Evolutionary conservation across 2,329 filamentous ascomycete genomes (phyloP).

Genomic region (Calycina herbarum): DNA sequence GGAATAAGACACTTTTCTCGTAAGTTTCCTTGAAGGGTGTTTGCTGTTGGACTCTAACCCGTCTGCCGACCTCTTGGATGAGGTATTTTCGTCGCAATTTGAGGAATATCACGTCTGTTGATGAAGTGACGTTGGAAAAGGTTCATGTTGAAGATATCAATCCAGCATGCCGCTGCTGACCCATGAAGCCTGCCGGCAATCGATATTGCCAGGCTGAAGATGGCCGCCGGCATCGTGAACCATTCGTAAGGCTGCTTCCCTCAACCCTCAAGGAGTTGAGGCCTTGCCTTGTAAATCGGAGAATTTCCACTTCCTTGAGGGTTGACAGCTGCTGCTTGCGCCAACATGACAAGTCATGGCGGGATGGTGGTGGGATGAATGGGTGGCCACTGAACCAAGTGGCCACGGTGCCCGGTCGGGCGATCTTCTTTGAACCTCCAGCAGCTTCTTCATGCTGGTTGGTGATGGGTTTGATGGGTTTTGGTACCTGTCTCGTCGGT

Average conservation of each 20-base stretch:
- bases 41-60: conserved; percentile 17
- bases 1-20: conserved; percentile 21
- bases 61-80: conserved; percentile 7
- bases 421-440: conserved; percentile 20
- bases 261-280: conserved; percentile 28
- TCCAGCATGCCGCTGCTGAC: conserved; percentile 23
- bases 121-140: conserved; percentile 27
- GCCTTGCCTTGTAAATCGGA: conserved; percentile 31
- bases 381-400: background rate
- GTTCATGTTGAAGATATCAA: conserved; percentile 18
- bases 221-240: conserved; percentile 32
- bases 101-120: conserved; percentile 1
- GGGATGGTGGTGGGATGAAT: conserved; percentile 15
- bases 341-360: conserved; percentile 29
- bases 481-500: background rate
- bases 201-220: conserved; percentile 27
- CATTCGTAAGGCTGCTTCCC: conserved; percentile 32
- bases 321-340: conserved; percentile 21
- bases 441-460: conserved; percentile 4
- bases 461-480: background rate
- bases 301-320: conserved; percentile 33
- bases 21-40: conserved; percentile 15
- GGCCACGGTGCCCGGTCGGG: conserved; percentile 27
- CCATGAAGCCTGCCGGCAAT: conserved; percentile 32
- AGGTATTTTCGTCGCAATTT: background rate